Base-by-base conservation (phyloP, 1,284 basidiomycete species). In the Peniophora sp. region DNA sequence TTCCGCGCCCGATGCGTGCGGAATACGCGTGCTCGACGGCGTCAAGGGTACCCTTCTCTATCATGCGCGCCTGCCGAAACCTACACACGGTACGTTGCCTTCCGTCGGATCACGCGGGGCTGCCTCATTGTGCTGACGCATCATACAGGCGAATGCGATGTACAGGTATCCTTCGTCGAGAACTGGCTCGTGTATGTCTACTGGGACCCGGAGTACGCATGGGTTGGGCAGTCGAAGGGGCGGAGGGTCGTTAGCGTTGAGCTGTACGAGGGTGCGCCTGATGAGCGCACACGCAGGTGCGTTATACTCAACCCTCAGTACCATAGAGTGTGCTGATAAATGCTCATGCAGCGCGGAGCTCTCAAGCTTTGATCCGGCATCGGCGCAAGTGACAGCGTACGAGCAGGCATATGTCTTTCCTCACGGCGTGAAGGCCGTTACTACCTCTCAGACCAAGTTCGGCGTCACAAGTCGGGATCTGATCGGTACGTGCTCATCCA, bases 111-210 rank as follows among this genome's bases (percentile, higher is more conserved):
- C n/a, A n/a, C n/a, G n/a, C n/a, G n/a, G n/a, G n/a, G n/a, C n/a
- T n/a, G n/a, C n/a, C n/a, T n/a, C n/a, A n/a, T n/a, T n/a, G n/a
- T n/a, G n/a, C n/a, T n/a, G n/a, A n/a, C n/a, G n/a, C n/a, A n/a
- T n/a, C n/a, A n/a, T 12, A 62, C 57, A n/a, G 70, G 64, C 39
- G 68, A 54, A 23, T 89, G 86, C 60, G 76, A 85, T 57, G 68
- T 94, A 10, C 78, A 84, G 55, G 82, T 82, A 14, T 71, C 74
- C 6, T 72, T 96, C 55, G 78, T 81, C 15, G 95, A 98, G 69
- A 97, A 98, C 65, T 98, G 96, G 95, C 68, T 98, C 49, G 85
- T 94, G 17, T 93, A 92, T 67, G 76, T 86, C 49, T 96, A 88
- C 64, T 88, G 82, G 57, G 83, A 87, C 44, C 73, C 74, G 17